Percentiles rank a stretch among this genome's conserved stretches.
These are phyloP conservation scores for Mycena floridula DNA, from an alignment of 768 basidiomycete species.

Conservation along the genomic window DNA sequence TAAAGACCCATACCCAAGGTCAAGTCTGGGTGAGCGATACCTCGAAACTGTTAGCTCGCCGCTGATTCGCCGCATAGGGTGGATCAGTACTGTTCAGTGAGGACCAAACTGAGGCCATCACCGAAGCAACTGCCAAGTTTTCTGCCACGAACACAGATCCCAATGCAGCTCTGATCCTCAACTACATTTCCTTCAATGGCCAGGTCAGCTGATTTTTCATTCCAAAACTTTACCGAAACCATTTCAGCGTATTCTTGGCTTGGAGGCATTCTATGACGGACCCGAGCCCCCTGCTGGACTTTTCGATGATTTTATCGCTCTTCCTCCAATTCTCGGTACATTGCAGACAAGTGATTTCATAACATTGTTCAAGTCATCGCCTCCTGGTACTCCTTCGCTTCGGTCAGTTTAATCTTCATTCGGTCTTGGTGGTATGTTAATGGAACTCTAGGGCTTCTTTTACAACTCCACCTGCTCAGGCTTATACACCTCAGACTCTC, in stretches of 20 bases:
- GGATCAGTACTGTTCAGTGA: conserved; percentile 33
- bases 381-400: no score
- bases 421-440: no score
- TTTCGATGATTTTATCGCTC: conserved; percentile 30
- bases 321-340: conserved; percentile 21
- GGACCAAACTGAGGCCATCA: conserved; percentile 13
- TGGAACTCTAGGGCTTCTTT: no score
- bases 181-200: conserved; percentile 30
- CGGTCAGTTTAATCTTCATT: no score
- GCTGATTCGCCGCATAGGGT: conserved; percentile 27
- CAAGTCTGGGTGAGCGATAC: conserved; percentile 50
- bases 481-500: conserved; percentile 17
- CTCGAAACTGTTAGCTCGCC: background rate
- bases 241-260: conserved; percentile 11
- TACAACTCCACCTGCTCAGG: no score
- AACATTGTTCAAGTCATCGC: conserved; percentile 21
- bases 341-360: conserved; percentile 23
- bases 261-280: conserved; percentile 37
- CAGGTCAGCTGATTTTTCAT: conserved; percentile 31
- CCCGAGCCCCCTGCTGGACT: conserved; percentile 29
- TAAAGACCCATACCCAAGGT: conserved; percentile 48
- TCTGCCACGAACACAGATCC: conserved; percentile 36
- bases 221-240: background rate
- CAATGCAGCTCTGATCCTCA: conserved; percentile 43
- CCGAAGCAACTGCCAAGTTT: conserved; percentile 35